Percentiles rank a stretch among this genome's conserved stretches.
Conservation (phyloP, 2,329 filamentous ascomycete genomes). For the Colletotrichum phormii region DNA sequence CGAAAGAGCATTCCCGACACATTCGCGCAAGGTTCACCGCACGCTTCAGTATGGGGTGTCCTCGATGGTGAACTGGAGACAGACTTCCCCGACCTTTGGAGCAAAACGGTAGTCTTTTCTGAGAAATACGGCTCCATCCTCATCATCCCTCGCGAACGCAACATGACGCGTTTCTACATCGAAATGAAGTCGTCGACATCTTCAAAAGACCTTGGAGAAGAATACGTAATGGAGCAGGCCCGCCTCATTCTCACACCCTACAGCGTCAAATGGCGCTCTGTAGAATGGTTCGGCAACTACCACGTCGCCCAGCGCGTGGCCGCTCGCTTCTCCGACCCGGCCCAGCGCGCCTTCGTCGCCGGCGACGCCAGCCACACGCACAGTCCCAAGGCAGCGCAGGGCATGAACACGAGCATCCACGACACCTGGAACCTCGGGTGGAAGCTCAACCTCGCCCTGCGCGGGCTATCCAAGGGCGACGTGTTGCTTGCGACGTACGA, state of each 20-base stretch:
- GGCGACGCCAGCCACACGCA: constrained; percentile 80
- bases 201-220: constrained; percentile 61
- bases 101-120: constrained; percentile 66
- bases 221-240: constrained; percentile 69
- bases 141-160: constrained; percentile 68
- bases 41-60: constrained; percentile 63
- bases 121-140: constrained; percentile 67
- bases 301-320: constrained; percentile 78
- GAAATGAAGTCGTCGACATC: constrained; percentile 43
- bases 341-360: constrained; percentile 70
- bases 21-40: constrained; percentile 51
- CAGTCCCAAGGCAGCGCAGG: constrained; percentile 78
- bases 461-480: constrained; percentile 63
- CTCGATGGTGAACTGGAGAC: constrained; percentile 68
- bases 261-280: constrained; percentile 62
- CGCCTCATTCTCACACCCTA: constrained; percentile 57
- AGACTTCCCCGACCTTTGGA: constrained; percentile 71
- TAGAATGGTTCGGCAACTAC: constrained; percentile 80
- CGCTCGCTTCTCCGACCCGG: constrained; percentile 72
- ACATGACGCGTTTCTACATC: constrained; percentile 62
- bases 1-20: constrained; percentile 58
- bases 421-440: constrained; percentile 72
- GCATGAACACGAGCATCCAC: constrained; percentile 70
- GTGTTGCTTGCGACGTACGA: constrained; percentile 62
- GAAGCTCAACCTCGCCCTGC: constrained; percentile 63